phyloP scores from a whole-genome alignment of 306 rosid genomes.

The Castanospermum australe region DNA sequence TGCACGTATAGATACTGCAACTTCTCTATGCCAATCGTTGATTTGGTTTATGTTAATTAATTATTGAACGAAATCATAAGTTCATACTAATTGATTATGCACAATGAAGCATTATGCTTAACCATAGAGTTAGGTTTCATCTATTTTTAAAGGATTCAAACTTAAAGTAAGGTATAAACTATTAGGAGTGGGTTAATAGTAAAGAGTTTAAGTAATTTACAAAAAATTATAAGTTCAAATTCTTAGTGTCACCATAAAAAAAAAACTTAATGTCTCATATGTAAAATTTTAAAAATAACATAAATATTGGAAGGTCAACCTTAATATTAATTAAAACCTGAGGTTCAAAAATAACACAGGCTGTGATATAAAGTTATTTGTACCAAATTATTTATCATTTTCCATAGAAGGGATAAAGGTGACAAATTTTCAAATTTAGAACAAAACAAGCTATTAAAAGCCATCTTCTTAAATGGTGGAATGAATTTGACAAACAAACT shows the following conservation, averaged over 20 bases:
- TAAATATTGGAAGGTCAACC: no score
- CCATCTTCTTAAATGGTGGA: background rate
- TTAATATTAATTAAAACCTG: no score
- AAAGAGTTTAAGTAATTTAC: no score
- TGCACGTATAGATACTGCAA: slow-evolving; percentile 30
- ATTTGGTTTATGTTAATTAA: background rate
- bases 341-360: background rate
- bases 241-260: no score
- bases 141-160: no score
- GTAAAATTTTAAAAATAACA: no score
- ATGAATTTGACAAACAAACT: background rate
- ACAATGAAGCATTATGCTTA: background rate
- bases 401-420: background rate
- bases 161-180: no score
- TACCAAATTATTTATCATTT: background rate
- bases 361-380: background rate
- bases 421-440: no score
- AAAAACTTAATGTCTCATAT: no score
- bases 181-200: no score
- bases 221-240: no score
- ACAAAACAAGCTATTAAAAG: background rate
- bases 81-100: background rate
- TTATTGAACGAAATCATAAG: background rate
- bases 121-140: no score
- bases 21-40: slow-evolving; percentile 18